These are phyloP conservation scores for Eutypella sp. DNA, from an alignment of 2,329 filamentous ascomycete species.

Conservation along the genomic window DNA sequence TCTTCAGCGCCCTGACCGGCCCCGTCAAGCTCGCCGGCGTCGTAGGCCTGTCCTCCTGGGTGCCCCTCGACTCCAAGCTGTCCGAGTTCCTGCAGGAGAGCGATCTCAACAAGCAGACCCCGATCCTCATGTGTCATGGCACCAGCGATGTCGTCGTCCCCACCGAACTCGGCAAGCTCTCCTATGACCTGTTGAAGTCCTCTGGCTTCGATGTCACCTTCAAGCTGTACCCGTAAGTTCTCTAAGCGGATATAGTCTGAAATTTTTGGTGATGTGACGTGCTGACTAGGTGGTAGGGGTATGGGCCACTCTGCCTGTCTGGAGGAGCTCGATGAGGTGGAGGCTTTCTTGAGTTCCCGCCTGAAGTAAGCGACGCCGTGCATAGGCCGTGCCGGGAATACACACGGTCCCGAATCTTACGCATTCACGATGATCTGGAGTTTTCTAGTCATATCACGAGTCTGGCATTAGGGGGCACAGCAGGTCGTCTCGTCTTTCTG, in stretches of 20 bases:
- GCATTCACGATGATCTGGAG: too few relatives aligned
- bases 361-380: too few relatives aligned
- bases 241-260: not conserved
- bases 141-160: conserved; percentile 68
- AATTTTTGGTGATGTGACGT: conserved; percentile 1
- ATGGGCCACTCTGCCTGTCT: conserved; percentile 72
- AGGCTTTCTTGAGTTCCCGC: conserved; percentile 47
- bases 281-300: conserved; percentile 44
- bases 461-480: too few relatives aligned
- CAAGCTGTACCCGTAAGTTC: conserved; percentile 65
- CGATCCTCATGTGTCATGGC: conserved; percentile 89
- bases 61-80: conserved; percentile 64
- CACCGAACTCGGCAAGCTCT: conserved; percentile 62
- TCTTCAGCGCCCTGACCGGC: conserved; percentile 74
- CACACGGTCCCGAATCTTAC: too few relatives aligned
- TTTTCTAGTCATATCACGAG: too few relatives aligned
- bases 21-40: conserved; percentile 77
- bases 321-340: conserved; percentile 77
- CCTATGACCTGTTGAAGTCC: conserved; percentile 60
- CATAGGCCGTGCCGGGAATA: too few relatives aligned
- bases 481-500: too few relatives aligned
- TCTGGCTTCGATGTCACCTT: conserved; percentile 71
- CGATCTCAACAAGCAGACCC: conserved; percentile 66
- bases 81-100: conserved; percentile 50
- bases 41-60: conserved; percentile 77